Percentiles rank a stretch among this genome's conserved stretches.
phyloP scores from a whole-genome alignment of 768 basidiomycete species.

The Gyrodon lividus region DNA sequence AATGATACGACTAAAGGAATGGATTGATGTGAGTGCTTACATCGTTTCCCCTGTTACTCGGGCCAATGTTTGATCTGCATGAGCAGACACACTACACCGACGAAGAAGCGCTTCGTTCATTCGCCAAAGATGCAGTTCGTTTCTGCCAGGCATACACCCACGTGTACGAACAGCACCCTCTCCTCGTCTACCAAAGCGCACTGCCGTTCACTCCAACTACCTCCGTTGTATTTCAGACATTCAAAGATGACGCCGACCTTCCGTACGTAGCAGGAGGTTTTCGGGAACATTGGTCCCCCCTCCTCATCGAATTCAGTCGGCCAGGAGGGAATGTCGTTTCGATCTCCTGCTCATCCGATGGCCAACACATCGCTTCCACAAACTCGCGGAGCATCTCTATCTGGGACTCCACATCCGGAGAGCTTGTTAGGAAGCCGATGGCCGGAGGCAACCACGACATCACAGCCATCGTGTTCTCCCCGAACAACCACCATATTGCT shows the following conservation, averaged over 20 bases:
- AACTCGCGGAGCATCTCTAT: conserved; percentile 17
- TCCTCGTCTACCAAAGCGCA: conserved; percentile 31
- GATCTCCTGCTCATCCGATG: conserved; percentile 28
- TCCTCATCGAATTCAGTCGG: conserved; percentile 29
- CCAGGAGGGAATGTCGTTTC: conserved; percentile 14
- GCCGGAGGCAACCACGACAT: conserved; percentile 11
- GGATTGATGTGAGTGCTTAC: conserved; percentile 21
- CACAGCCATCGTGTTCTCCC: conserved; percentile 27
- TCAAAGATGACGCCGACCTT: conserved; percentile 23
- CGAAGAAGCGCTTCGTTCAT: conserved; percentile 17
- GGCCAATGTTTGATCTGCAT: not conserved
- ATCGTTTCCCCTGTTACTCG: not conserved
- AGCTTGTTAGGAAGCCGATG: conserved; percentile 22
- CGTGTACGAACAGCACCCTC: conserved; percentile 33
- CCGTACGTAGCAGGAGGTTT: conserved; percentile 29
- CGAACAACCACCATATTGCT: conserved; percentile 24
- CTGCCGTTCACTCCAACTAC: conserved; percentile 32
- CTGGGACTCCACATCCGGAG: conserved; percentile 30
- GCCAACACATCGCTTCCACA: conserved; percentile 29
- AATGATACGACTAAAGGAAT: conserved; percentile 26
- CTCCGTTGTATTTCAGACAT: conserved; percentile 23
- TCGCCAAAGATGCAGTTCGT: conserved; percentile 28
- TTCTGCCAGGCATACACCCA: conserved; percentile 32
- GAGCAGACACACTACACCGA: conserved; percentile 12
- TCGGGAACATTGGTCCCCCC: conserved; percentile 31